Conservation (phyloP, 164 flowering plant genomes). For the Vitis amurensis region DNA sequence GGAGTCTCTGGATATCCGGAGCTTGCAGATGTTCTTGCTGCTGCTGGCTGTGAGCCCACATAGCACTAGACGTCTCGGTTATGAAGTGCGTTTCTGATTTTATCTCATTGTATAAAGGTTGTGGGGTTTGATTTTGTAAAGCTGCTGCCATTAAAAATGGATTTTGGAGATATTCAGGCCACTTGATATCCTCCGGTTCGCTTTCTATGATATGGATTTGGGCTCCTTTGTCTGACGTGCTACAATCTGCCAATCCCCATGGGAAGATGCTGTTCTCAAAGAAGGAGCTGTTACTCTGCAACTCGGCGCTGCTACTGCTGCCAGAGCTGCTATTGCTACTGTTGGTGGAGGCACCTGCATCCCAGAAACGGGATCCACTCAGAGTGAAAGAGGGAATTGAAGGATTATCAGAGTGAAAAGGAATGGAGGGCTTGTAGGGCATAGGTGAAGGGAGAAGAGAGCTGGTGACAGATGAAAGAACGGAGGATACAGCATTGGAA, state of each 20-base stretch:
- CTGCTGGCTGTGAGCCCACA: conserved; percentile 23
- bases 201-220: conserved; percentile 18
- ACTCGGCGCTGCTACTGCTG: background rate
- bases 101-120: conserved; percentile 21
- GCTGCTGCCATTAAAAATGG: conserved; percentile 25
- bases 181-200: conserved; percentile 18
- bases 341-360: conserved; percentile 10
- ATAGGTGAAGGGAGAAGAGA: conserved; percentile 10
- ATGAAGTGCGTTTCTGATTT: conserved; percentile 24
- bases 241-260: conserved; percentile 27
- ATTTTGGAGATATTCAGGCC: conserved; percentile 25
- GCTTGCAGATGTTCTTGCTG: conserved; percentile 13
- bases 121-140: conserved; percentile 20
- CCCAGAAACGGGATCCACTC: conserved; percentile 19
- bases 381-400: conserved; percentile 11
- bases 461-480: conserved; percentile 12
- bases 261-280: conserved; percentile 13
- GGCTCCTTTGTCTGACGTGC: conserved; percentile 14
- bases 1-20: conserved; percentile 25
- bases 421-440: conserved; percentile 11
- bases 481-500: conserved; percentile 8
- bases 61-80: conserved; percentile 6
- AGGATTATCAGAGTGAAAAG: conserved; percentile 9
- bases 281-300: conserved; percentile 17
- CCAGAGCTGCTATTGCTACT: conserved; percentile 15